phyloP scores from a whole-genome alignment of 768 basidiomycete species.

The Mrakia gelida region DNA sequence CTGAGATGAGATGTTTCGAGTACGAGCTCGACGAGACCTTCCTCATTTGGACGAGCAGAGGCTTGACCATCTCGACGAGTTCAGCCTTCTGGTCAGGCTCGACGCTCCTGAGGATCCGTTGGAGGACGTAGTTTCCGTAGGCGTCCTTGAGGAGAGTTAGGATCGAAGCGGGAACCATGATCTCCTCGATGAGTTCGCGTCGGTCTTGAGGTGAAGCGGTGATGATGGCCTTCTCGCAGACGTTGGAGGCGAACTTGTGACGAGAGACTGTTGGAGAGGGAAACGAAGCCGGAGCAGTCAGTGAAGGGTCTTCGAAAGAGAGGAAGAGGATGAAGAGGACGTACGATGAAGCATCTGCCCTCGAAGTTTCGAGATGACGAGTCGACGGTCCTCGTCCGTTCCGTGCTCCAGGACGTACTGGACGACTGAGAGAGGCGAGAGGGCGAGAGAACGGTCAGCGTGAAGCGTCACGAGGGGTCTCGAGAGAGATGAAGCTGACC shows the following conservation, averaged over 20 bases:
- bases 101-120: slow-evolving; percentile 61
- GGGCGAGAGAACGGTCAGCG: background rate
- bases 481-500: background rate
- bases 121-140: slow-evolving; percentile 51
- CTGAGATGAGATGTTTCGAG: slow-evolving; percentile 62
- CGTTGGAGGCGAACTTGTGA: slow-evolving; percentile 87
- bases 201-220: slow-evolving; percentile 63
- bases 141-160: slow-evolving; percentile 79
- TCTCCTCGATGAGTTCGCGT: slow-evolving; percentile 69
- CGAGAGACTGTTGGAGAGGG: slow-evolving; percentile 36
- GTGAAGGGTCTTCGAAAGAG: no score
- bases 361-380: slow-evolving; percentile 63
- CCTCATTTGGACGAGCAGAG: slow-evolving; percentile 66
- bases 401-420: slow-evolving; percentile 89
- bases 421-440: slow-evolving; percentile 58
- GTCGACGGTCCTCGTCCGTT: slow-evolving; percentile 59
- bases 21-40: slow-evolving; percentile 62
- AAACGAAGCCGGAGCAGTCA: no score
- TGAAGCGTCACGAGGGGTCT: background rate
- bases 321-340: slow-evolving; percentile 15
- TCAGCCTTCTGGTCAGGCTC: slow-evolving; percentile 68
- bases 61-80: slow-evolving; percentile 60
- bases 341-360: slow-evolving; percentile 61
- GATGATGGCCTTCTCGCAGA: slow-evolving; percentile 82
- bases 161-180: slow-evolving; percentile 56